Evolutionary conservation across 2,329 filamentous ascomycete genomes (phyloP).

Genomic region (Neonectria punicea): DNA sequence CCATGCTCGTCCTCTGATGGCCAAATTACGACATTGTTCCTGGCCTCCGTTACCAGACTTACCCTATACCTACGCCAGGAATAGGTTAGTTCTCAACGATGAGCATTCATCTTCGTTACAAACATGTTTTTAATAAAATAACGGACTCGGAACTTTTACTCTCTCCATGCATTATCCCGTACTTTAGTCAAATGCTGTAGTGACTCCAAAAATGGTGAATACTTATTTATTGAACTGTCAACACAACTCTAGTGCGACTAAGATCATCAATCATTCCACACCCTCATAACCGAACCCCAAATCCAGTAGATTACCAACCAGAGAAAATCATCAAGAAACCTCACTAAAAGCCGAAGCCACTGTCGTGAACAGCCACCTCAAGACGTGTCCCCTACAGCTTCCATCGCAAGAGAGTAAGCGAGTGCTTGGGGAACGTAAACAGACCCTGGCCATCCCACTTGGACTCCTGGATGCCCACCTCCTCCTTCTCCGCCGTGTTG

Average conservation of each 20-base stretch:
- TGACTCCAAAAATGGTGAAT: not conserved
- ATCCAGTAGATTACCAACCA: not conserved
- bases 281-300: not conserved
- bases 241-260: not conserved
- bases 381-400: conserved; percentile 53
- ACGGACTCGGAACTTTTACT: not conserved
- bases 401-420: conserved; percentile 73
- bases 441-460: conserved; percentile 71
- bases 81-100: not conserved
- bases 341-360: not conserved
- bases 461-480: conserved; percentile 58
- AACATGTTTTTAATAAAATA: not conserved
- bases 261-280: conserved; percentile 1
- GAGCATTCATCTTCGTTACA: not conserved
- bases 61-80: not conserved
- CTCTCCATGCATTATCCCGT: not conserved
- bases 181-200: too few species aligned
- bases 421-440: conserved; percentile 76
- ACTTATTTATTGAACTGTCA: not conserved
- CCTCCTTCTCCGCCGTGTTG: conserved; percentile 71
- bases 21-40: not conserved
- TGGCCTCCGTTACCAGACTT: not conserved
- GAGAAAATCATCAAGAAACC: not conserved
- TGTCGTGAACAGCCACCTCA: not conserved
- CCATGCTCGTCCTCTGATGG: not conserved